These are phyloP conservation scores for Climacium dendroides DNA, from an alignment of 225 moss, liverwort and hornwort genomes.

Conservation along the genomic window DNA sequence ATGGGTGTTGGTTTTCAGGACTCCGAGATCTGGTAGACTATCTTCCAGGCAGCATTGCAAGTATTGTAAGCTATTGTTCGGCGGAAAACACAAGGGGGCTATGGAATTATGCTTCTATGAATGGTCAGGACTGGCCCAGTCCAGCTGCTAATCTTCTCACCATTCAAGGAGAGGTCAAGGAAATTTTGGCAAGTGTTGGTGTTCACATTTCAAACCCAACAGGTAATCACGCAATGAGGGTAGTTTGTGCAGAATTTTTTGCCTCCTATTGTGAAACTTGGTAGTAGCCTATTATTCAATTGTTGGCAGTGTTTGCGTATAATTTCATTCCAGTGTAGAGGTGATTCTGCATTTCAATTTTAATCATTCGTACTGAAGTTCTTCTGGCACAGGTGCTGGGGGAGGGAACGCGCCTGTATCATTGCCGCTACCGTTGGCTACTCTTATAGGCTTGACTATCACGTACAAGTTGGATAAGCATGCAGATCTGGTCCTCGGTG, in stretches of 20 bases:
- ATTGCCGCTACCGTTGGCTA: conserved; percentile 77
- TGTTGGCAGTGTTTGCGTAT: background rate
- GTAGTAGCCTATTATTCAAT: background rate
- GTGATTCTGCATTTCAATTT: background rate
- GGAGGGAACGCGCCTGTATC: conserved; percentile 80
- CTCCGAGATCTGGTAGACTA: conserved; percentile 84
- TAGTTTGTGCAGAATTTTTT: background rate
- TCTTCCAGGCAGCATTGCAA: conserved; percentile 74
- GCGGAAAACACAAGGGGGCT: conserved; percentile 74
- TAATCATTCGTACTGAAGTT: background rate
- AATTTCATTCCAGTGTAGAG: background rate
- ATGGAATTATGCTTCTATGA: conserved; percentile 89
- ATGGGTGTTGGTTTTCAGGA: conserved; percentile 20
- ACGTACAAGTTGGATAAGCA: conserved; percentile 72
- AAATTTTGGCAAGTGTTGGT: conserved; percentile 55
- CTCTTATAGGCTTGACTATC: conserved; percentile 79
- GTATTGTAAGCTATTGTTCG: conserved; percentile 73
- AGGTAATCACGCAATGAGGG: conserved; percentile 14
- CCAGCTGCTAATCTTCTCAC: conserved; percentile 82
- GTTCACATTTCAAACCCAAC: conserved; percentile 63
- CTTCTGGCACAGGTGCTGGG: conserved; percentile 36
- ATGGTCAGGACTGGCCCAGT: conserved; percentile 97
- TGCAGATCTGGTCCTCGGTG: conserved; percentile 39
- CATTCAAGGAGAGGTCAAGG: conserved; percentile 76
- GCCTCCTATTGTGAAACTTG: background rate